Evolutionary conservation across 257 asterid species (phyloP).

Genomic region (Ballota nigra): DNA sequence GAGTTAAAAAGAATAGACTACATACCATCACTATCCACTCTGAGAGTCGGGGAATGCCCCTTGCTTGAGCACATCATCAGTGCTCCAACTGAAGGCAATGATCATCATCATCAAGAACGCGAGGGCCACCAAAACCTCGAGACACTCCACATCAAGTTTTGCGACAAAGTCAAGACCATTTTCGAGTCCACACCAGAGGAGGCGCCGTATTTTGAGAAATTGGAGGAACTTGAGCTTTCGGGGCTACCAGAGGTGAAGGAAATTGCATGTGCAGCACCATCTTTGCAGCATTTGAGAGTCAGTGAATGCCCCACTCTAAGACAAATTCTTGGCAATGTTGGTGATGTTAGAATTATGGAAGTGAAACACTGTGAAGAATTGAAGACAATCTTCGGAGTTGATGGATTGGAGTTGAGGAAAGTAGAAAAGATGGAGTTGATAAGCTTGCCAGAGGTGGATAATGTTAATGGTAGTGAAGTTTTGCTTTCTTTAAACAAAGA

Average conservation of each 20-base stretch:
- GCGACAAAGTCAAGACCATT: constrained; percentile 4
- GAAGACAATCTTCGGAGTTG: constrained; percentile 6
- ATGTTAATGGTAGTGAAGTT: neutral
- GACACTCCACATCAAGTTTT: constrained; percentile 14
- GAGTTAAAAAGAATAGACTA: constrained; percentile 3
- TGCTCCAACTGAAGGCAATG: neutral
- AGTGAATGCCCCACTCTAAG: constrained; percentile 21
- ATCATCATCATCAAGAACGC: neutral
- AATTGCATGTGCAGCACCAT: neutral
- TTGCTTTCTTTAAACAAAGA: neutral
- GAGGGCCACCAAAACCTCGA: constrained; percentile 4
- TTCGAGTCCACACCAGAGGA: neutral
- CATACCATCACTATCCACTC: constrained; percentile 8
- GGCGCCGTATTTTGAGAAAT: neutral
- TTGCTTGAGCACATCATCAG: constrained; percentile 18
- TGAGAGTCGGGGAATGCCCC: constrained; percentile 42
- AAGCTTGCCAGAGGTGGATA: constrained; percentile 22
- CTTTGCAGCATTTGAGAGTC: constrained; percentile 14
- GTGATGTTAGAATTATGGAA: constrained; percentile 13
- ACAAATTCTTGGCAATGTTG: neutral
- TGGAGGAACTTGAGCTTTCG: constrained; percentile 12
- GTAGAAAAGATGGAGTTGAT: constrained; percentile 7
- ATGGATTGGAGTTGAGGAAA: neutral
- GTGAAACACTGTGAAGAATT: constrained; percentile 28
- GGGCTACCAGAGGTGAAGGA: constrained; percentile 21